These are phyloP conservation scores for Lathyrus aphaca DNA, from an alignment of 306 rosid species.

Conservation along the genomic window DNA sequence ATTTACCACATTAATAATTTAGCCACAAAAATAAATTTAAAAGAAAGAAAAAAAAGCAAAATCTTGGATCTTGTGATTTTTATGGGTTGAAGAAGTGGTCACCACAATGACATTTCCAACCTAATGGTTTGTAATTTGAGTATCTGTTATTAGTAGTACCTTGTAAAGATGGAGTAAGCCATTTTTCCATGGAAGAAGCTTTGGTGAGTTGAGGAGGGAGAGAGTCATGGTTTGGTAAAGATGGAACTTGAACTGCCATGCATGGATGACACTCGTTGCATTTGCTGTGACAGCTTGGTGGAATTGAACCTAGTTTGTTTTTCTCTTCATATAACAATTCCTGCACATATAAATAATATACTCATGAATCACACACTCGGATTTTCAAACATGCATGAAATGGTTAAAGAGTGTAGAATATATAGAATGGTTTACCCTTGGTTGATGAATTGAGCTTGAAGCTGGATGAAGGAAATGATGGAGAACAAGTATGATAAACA, in stretches of 20 bases:
- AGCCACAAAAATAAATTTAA: constrained; percentile 25
- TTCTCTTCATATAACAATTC: constrained; percentile 65
- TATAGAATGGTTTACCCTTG: neutral
- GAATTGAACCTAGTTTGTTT: constrained; percentile 82
- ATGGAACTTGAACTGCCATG: constrained; percentile 91
- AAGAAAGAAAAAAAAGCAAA: neutral
- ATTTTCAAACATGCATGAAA: neutral
- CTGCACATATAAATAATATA: constrained; percentile 42
- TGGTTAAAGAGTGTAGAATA: neutral
- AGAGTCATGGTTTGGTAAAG: constrained; percentile 51
- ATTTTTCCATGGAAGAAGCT: constrained; percentile 37
- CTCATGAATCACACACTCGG: too few relatives aligned
- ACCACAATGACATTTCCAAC: constrained; percentile 93
- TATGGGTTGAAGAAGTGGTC: constrained; percentile 83
- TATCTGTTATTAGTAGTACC: constrained; percentile 54
- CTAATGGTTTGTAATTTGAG: constrained; percentile 95
- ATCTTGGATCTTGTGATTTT: constrained; percentile 9
- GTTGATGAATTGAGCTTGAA: constrained; percentile 40
- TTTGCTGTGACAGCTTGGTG: constrained; percentile 97
- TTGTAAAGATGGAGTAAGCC: constrained; percentile 49
- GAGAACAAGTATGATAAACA: constrained; percentile 47
- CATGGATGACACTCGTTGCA: constrained; percentile 94
- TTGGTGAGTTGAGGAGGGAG: constrained; percentile 43
- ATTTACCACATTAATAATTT: constrained; percentile 13
- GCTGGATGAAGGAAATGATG: constrained; percentile 47